A percentile compares a stretch with the other conserved stretches of the same genome.
phyloP scores from a whole-genome alignment of 768 basidiomycete genomes.

The Amanita exitialis region DNA sequence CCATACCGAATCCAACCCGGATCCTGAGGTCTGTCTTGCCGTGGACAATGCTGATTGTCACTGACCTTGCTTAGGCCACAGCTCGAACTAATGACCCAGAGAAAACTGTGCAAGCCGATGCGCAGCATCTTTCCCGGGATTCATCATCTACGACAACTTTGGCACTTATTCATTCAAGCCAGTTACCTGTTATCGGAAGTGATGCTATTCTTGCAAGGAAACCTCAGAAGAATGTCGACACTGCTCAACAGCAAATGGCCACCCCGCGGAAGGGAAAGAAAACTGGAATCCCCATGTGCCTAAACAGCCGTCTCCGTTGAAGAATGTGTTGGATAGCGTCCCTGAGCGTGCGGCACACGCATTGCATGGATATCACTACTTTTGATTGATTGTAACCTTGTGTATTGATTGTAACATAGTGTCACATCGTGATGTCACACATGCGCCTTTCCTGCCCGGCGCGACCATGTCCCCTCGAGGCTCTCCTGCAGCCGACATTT shows the following conservation, averaged over 20 bases:
- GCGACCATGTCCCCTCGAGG: slow-evolving; percentile 18
- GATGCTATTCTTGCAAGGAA: background rate
- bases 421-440: slow-evolving; percentile 7
- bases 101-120: background rate
- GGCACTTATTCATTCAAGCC: background rate
- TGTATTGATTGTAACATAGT: background rate
- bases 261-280: too few species aligned
- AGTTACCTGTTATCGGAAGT: background rate
- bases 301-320: background rate
- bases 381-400: background rate
- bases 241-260: too few species aligned
- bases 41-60: background rate
- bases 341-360: background rate
- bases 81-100: background rate
- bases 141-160: background rate
- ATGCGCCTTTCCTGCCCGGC: background rate
- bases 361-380: slow-evolving; percentile 4
- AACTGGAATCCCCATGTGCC: background rate
- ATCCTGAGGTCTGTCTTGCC: background rate
- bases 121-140: background rate
- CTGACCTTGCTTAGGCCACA: background rate
- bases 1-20: background rate
- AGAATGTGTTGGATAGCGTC: background rate
- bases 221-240: background rate
- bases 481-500: slow-evolving; percentile 11